Base-by-base conservation (phyloP, 2,329 filamentous ascomycete species). In the Ascosphaera aggregata region DNA sequence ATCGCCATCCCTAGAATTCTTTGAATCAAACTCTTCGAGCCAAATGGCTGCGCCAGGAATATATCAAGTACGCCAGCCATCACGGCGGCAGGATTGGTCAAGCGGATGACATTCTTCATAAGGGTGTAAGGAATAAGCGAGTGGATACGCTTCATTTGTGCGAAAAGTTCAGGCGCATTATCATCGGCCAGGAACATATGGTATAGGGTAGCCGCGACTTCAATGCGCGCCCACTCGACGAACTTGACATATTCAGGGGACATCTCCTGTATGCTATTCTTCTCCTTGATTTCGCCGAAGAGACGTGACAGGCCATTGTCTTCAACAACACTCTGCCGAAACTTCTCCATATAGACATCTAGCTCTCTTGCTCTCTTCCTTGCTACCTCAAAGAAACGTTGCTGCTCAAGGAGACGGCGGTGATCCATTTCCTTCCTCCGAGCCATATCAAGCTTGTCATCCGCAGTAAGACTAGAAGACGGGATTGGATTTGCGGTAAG, bases 211-310 rank as follows among this genome's bases (percentile, higher is more conserved):
- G 89, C 89, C 18, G 89, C 89, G 37, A 98, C 76, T 60, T 98
- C 89, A 51, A 98, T 98, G 31, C 89, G 76, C 38, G 95, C 64
- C 89, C 89, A 98, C 56, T 98, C 89, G 15, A 86, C 86, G 53
- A 98, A 95, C 55, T 95, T 98, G 51, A 89, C 80, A 56, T 95
- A 95, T 54, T 95, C 85, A 9, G 91, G 76, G 51, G 81, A 92
- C 39, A 98, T 67, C 47, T 94, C 82, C 45, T 73, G 69, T 39
- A 98, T 86, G 3, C 71, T 82, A 43, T 80, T 67, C 61, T 95
- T 95, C 41, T 84, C 76, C 49, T 79, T 80, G 56, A 98, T 92
- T 54, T 95, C 89, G 42, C 78, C 69, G 58, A 98, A 95, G 1
- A 98, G 68, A 54, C 80, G 86, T 0, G 86, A 91, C 32, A 98